Conservation (phyloP, 768 basidiomycete genomes). For the Xerocomus spinulosus region DNA sequence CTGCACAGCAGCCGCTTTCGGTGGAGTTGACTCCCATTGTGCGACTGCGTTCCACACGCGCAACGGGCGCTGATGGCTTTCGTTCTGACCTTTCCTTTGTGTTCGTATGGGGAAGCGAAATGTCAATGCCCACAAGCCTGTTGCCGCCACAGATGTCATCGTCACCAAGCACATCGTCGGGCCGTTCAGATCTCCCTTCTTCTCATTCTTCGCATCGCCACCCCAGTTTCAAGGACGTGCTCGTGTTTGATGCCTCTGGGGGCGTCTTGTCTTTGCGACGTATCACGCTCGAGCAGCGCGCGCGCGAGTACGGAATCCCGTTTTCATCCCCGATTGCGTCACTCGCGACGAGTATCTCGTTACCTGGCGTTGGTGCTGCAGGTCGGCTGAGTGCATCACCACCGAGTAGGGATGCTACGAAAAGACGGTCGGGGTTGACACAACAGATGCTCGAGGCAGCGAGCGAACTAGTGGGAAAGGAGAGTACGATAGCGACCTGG, state of each 20-base stretch:
- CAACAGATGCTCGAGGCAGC: conserved; percentile 34
- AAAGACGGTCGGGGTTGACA: conserved; percentile 31
- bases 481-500: conserved; percentile 60
- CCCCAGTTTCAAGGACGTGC: conserved; percentile 58
- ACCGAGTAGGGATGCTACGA: conserved; percentile 22
- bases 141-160: conserved; percentile 26
- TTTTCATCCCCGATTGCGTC: conserved; percentile 28
- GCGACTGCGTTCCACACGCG: conserved; percentile 42
- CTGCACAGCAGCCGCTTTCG: conserved; percentile 44
- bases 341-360: conserved; percentile 54
- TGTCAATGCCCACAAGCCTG: conserved; percentile 37
- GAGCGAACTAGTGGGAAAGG: conserved; percentile 35
- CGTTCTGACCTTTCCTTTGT: conserved; percentile 49
- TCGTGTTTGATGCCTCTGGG: conserved; percentile 61
- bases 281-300: conserved; percentile 41
- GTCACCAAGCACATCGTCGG: conserved; percentile 25
- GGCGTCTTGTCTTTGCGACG: conserved; percentile 54
- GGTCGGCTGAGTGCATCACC: conserved; percentile 34
- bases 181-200: conserved; percentile 26
- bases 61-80: conserved; percentile 25
- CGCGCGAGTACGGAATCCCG: conserved; percentile 20
- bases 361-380: conserved; percentile 50
- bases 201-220: conserved; percentile 30
- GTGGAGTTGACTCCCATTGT: conserved; percentile 55
- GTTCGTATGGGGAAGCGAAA: conserved; percentile 40